Evolutionary conservation across 257 asterid species (phyloP).

Genomic region (Apocynum venetum): DNA sequence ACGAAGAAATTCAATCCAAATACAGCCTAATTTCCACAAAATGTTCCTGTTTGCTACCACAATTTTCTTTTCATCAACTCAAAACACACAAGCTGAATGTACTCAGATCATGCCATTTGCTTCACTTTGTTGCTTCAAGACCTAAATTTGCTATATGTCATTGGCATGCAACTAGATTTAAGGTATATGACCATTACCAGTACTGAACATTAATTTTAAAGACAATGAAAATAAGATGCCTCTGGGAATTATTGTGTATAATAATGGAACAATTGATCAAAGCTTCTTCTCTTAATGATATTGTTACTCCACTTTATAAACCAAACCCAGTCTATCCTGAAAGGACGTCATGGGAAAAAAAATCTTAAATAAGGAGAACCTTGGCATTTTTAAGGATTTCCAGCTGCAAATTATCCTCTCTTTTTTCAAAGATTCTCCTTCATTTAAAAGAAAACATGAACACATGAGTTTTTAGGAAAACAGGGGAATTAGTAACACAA

Average conservation of each 20-base stretch:
- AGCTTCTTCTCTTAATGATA: neutral
- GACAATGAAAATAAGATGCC: neutral
- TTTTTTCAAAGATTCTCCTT: neutral
- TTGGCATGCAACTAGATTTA: neutral
- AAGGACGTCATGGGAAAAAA: neutral
- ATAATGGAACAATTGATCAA: neutral
- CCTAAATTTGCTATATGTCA: neutral
- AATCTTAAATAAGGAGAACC: neutral
- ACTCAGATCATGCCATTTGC: neutral
- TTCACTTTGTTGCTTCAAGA: neutral
- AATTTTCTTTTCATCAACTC: neutral
- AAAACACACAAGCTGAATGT: neutral
- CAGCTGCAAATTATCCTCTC: neutral
- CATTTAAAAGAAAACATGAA: neutral
- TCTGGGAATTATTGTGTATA: neutral
- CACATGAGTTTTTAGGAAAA: neutral
- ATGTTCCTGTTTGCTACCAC: neutral
- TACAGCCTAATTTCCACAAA: neutral
- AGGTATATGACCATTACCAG: neutral
- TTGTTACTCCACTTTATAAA: neutral
- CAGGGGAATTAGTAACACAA: neutral
- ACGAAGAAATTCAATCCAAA: too few relatives aligned
- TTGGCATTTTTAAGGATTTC: neutral
- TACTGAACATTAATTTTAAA: neutral
- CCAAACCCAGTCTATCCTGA: neutral